Evolutionary conservation across 2,329 filamentous ascomycete species (phyloP), one percentile per base, ranked within the genome.

Genomic region (Alternaria sp.): DNA sequence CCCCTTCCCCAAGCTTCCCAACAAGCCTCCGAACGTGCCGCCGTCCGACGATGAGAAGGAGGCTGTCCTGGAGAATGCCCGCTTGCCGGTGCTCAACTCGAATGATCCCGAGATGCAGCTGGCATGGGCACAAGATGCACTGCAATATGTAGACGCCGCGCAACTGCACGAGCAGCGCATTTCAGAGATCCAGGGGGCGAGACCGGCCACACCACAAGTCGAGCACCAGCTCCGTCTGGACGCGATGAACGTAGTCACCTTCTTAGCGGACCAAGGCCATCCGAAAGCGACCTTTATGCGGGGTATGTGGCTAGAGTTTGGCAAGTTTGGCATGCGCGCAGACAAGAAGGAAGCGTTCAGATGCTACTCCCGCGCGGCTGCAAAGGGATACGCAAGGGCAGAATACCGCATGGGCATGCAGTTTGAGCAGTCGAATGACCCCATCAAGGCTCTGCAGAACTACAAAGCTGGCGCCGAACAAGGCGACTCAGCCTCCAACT

Each of bases 331-430:
- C 40, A 89, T 90, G 78, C 89, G 93, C 28, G 85, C 93, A 62
- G 95, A 99, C 83, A 97, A 97, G 82, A 94, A 94, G 73, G 94
- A 97, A 81, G 94, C 95, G 8, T 98, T 96, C 77, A 82, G 89
- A 63, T 92, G 91, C 72, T 99, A 98, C 81, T 89, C 89, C 64
- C 86, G 90, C 71, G 92, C 95, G n/a, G 91, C 93, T 30, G 91
- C 94, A 70, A 89, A 92, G 70, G 93, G 93, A 59, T 97, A 94
- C 80, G 88, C 90, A 22, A 86, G 95, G 70, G 94, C 95, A 20
- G 93, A 98, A 79, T 99, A 99, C 79, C 89, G 95, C 48, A 97
- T 99, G 81, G 95, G 95, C 64, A 99, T 98, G 94, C 91, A 97
- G 59, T 98, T 94, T 77, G 95, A 99, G 81, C 93, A 92, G 77